Conservation (phyloP, 2,329 filamentous ascomycete species). For the Raffaelea arxii region DNA sequence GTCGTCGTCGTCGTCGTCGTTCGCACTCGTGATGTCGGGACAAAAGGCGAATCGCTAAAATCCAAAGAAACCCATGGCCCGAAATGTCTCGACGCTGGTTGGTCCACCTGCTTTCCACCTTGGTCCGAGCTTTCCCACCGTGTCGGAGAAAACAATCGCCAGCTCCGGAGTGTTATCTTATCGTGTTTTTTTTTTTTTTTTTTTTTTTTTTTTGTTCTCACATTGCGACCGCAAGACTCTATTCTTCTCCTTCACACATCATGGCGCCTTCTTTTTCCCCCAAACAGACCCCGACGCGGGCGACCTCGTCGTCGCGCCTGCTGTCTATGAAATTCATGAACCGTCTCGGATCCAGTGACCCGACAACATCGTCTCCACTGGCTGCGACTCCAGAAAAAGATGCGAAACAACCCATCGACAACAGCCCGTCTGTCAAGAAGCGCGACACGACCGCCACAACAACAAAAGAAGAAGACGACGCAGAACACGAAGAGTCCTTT, state of each 20-base stretch:
- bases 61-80: not conserved
- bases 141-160: conserved; percentile 3
- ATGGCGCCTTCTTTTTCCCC: conserved; percentile 8
- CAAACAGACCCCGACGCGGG: conserved; percentile 20
- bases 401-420: conserved; percentile 26
- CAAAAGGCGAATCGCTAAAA: conserved; percentile 2
- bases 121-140: not conserved
- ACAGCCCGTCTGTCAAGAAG: conserved; percentile 30
- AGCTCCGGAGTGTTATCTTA: conserved; percentile 1
- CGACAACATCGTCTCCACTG: conserved; percentile 13
- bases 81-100: conserved; percentile 9
- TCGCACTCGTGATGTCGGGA: too few relatives aligned
- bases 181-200: conserved; percentile 1
- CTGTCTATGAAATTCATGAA: conserved; percentile 99
- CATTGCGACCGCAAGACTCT: too few relatives aligned
- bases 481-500: not conserved
- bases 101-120: conserved; percentile 2
- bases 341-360: conserved; percentile 49
- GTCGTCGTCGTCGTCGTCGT: too few relatives aligned
- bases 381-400: too few relatives aligned
- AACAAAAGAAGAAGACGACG: conserved; percentile 57
- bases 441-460: conserved; percentile 22
- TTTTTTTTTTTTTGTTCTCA: not conserved
- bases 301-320: conserved; percentile 74
- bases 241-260: not conserved